Evolutionary conservation across 2,329 filamentous ascomycete species (phyloP), one percentile per base, ranked within the genome.

Genomic region (Aureobasidium pullulans): DNA sequence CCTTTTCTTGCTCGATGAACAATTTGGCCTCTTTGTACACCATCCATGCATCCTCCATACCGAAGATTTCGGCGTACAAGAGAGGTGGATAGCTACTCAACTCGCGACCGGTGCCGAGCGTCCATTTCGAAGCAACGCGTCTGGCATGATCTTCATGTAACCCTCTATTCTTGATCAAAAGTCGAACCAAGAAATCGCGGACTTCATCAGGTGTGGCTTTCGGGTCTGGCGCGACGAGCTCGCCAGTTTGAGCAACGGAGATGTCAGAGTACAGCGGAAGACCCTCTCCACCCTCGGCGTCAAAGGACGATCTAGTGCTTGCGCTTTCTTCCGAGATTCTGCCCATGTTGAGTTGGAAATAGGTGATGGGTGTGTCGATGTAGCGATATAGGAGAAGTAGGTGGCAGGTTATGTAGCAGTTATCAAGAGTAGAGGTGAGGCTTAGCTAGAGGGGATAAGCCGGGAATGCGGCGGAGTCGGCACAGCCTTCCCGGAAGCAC

Each of bases 91-190:
- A 63, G 8, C 31, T 23, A 2, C 37, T 54, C 4, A 66, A 39
- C 32, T 66, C 63, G 23, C 59, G 59, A n/a, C 64, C 64, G 1
- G 60, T 63, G 11, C 64, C 64, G 7, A 52, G 36, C 1, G 42
- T 64, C 64, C 64, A 66, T 37, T 56, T 57, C 1, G 60, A 16
- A 5, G 64, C 61, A 6, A 66, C 40, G 1, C 53, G 39, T 37
- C 56, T 48, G 8, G 62, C 62, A 1, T 61, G 34, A 15, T 61
- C 60, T n/a, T 23, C 19, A 2, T 50, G 31, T 5, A 64, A n/a
- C 15, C 34, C 29, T 11, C 57, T 31, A 2, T 47, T 60, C 3
- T 40, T 13, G 16, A 57, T 50, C 3, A 64, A 31, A 1, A 64
- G 42, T 2, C 53, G 36, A 3, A 53, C 32, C 2, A 65, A 32